phyloP scores from a whole-genome alignment of 345 rosid genomes.

The Eucalyptus shirleyi region DNA sequence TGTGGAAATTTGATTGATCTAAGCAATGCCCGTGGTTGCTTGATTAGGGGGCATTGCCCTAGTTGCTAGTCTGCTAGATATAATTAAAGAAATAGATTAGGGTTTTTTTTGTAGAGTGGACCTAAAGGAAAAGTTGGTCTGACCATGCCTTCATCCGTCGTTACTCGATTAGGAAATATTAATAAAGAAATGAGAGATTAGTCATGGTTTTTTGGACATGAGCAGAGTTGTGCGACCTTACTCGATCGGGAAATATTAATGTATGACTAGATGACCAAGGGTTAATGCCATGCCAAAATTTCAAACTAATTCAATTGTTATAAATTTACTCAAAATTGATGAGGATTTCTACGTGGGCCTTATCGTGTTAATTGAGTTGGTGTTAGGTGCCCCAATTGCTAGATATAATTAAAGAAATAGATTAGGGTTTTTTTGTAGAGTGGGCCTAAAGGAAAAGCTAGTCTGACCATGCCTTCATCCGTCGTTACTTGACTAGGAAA shows the following conservation, averaged over 20 bases:
- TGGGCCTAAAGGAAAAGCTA: not conserved
- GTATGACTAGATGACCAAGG: too few species aligned
- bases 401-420: not conserved
- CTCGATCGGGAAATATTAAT: not conserved
- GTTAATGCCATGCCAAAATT: accelerated
- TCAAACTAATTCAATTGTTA: too few species aligned
- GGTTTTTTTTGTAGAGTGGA: not conserved
- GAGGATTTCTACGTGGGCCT: accelerated
- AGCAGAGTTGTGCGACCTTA: not conserved
- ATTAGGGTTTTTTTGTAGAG: not conserved
- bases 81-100: not conserved
- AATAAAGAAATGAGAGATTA: not conserved
- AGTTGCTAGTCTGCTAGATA: too few species aligned
- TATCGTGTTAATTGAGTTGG: too few species aligned
- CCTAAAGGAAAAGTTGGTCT: too few species aligned
- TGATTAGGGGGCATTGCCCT: not conserved
- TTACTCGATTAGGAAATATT: not conserved
- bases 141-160: not conserved
- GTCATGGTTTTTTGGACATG: too few species aligned
- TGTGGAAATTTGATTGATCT: not conserved
- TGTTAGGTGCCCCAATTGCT: too few species aligned
- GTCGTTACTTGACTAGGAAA: not conserved
- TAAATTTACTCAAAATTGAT: accelerated
- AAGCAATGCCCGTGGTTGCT: not conserved
- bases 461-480: not conserved